Evolutionary conservation across 345 rosid species (phyloP).

Genomic region (Hypericum androsaemum): DNA sequence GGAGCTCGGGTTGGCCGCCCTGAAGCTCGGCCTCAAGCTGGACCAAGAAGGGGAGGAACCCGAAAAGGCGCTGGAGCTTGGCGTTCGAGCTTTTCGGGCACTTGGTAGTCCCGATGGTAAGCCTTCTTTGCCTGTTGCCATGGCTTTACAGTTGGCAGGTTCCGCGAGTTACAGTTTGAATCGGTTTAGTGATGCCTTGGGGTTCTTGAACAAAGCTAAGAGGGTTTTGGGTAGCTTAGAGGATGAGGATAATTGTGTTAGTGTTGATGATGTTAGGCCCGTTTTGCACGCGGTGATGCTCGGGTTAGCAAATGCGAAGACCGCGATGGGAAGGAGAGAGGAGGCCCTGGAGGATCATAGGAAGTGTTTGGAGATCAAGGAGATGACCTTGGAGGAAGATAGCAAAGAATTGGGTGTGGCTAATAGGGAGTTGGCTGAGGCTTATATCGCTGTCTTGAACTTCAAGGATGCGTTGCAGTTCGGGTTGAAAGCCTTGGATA

Average conservation of each 20-base stretch:
- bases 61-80: slow-evolving; percentile 49
- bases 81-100: slow-evolving; percentile 52
- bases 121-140: slow-evolving; percentile 51
- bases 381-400: slow-evolving; percentile 52
- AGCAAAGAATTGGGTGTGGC: slow-evolving; percentile 73
- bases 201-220: slow-evolving; percentile 68
- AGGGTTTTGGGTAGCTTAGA: slow-evolving; percentile 50
- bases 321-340: slow-evolving; percentile 86
- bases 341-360: slow-evolving; percentile 72
- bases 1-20: slow-evolving; percentile 65
- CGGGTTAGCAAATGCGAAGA: slow-evolving; percentile 72
- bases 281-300: slow-evolving; percentile 68
- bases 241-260: slow-evolving; percentile 28
- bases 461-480: slow-evolving; percentile 75
- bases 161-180: slow-evolving; percentile 54
- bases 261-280: slow-evolving; percentile 50
- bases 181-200: slow-evolving; percentile 72
- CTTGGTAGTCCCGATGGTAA: slow-evolving; percentile 37
- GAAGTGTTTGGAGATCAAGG: slow-evolving; percentile 74
- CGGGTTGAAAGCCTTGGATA: slow-evolving; percentile 62
- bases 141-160: slow-evolving; percentile 75
- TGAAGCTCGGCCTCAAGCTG: slow-evolving; percentile 79
- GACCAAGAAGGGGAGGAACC: slow-evolving; percentile 84
- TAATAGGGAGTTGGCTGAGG: slow-evolving; percentile 66
- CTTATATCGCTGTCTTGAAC: slow-evolving; percentile 71